phyloP scores from a whole-genome alignment of 495 filamentous ascomycete species.

The Tuber borchii region DNA sequence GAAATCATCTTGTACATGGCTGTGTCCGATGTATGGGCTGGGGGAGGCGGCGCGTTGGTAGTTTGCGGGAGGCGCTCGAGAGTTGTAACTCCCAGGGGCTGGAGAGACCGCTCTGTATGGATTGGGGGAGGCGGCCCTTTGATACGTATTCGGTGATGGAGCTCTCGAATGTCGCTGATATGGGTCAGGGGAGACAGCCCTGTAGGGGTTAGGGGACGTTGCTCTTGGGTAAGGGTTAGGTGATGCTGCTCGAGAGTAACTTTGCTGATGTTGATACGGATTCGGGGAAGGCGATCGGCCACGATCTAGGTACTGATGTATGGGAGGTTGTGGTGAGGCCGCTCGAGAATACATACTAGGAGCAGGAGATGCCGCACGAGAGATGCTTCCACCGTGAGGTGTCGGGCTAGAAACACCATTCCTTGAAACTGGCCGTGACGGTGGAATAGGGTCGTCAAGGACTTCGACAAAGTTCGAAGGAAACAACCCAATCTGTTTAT shows the following conservation, averaged over 20 bases:
- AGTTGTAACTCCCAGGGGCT: conserved; percentile 30
- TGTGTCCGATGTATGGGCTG: conserved; percentile 26
- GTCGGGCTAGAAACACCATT: conserved; percentile 73
- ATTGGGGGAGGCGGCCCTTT: conserved; percentile 38
- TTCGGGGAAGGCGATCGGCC: conserved; percentile 47
- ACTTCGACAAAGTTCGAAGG: conserved; percentile 96
- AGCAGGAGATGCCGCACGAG: conserved; percentile 34
- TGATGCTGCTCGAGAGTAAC: conserved; percentile 37
- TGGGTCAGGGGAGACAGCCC: conserved; percentile 43
- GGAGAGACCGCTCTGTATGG: conserved; percentile 39
- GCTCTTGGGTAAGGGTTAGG: conserved; percentile 43
- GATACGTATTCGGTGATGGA: conserved; percentile 47
- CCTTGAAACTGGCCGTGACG: conserved; percentile 46
- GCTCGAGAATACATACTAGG: conserved; percentile 32
- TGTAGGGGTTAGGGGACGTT: conserved; percentile 41
- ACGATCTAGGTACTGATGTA: conserved; percentile 26
- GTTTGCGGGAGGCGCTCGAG: conserved; percentile 51
- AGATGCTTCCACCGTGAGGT: conserved; percentile 50
- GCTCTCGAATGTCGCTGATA: conserved; percentile 39
- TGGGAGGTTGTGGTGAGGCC: conserved; percentile 34
- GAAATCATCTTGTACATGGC: conserved; percentile 1
- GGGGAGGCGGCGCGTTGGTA: conserved; percentile 34
- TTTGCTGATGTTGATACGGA: conserved; percentile 12
- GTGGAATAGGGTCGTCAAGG: conserved; percentile 73
- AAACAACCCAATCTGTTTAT: conserved; percentile 83